Evolutionary conservation across 208 protist genomes (phyloP).

Genomic region (Trypanosoma theileri): DNA sequence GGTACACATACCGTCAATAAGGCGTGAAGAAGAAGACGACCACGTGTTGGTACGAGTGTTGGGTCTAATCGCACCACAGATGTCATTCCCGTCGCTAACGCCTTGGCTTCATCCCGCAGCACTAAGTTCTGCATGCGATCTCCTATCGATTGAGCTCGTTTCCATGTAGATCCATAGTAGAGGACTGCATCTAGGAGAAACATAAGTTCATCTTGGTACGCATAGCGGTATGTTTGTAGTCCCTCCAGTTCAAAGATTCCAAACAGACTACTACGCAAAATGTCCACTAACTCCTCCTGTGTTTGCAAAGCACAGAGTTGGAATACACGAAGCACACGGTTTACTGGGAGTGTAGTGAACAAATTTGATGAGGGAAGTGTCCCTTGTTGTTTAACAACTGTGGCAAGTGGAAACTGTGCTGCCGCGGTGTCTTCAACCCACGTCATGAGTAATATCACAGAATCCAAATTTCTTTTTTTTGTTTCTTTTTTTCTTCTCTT

Average conservation of each 20-base stretch:
- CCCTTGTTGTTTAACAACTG: conserved; percentile 81
- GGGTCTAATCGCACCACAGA: conserved; percentile 55
- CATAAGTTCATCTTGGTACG: conserved; percentile 78
- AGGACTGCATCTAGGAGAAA: conserved; percentile 65
- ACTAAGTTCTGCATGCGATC: conserved; percentile 87
- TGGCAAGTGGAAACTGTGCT: conserved; percentile 70
- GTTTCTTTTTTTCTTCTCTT: not conserved
- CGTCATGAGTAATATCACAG: conserved; percentile 38
- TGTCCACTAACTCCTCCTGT: conserved; percentile 79
- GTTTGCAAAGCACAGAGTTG: conserved; percentile 73
- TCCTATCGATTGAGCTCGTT: conserved; percentile 65
- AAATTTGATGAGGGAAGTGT: conserved; percentile 56
- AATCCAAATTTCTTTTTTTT: not conserved
- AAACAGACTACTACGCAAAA: conserved; percentile 63
- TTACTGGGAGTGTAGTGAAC: conserved; percentile 76
- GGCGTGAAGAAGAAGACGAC: conserved; percentile 67
- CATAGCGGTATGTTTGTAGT: conserved; percentile 68
- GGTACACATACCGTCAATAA: conserved; percentile 71
- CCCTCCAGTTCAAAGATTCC: conserved; percentile 66
- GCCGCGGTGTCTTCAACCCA: conserved; percentile 62
- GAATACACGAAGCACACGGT: conserved; percentile 78
- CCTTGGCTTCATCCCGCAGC: conserved; percentile 72
- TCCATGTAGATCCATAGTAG: conserved; percentile 76
- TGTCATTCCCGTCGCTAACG: conserved; percentile 41
- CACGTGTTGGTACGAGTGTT: conserved; percentile 60